These are phyloP conservation scores for Thielaviopsis cerberus DNA, from an alignment of 2,329 filamentous ascomycete species.

Conservation along the genomic window DNA sequence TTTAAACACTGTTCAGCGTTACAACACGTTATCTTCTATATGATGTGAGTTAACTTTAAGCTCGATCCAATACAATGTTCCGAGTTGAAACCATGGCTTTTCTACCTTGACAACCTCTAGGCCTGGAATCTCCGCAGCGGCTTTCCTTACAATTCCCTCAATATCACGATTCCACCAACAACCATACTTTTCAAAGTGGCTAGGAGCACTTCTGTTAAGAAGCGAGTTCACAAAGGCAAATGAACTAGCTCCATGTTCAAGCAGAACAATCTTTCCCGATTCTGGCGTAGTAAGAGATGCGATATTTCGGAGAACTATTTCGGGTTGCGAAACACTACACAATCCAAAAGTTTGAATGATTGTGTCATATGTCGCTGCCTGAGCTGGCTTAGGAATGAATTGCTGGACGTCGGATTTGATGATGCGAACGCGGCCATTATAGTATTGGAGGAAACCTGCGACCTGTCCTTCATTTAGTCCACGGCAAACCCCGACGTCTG, in stretches of 20 bases:
- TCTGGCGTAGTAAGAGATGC: constrained; percentile 32
- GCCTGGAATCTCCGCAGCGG: constrained; percentile 28
- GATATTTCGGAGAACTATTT: constrained; percentile 33
- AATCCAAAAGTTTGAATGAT: constrained; percentile 46
- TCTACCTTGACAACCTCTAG: constrained; percentile 37
- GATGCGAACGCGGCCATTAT: constrained; percentile 27
- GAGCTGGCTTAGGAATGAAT: constrained; percentile 22
- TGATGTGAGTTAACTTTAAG: constrained; percentile 23
- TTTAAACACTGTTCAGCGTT: too few species aligned
- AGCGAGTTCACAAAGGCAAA: constrained; percentile 35
- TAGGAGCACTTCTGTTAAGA: constrained; percentile 34
- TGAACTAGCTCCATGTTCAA: constrained; percentile 43
- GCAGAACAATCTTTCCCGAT: constrained; percentile 39
- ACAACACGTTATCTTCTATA: constrained; percentile 13
- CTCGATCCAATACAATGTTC: constrained; percentile 41
- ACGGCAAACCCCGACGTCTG: constrained; percentile 20
- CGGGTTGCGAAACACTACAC: constrained; percentile 41
- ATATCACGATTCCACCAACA: constrained; percentile 55
- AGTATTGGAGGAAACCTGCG: constrained; percentile 18
- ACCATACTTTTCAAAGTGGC: constrained; percentile 40
- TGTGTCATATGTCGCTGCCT: constrained; percentile 33
- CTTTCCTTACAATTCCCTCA: constrained; percentile 32
- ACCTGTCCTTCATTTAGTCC: constrained; percentile 10
- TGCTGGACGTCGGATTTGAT: constrained; percentile 30
- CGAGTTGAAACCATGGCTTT: constrained; percentile 33